Percentiles rank a stretch among this genome's conserved stretches.
Evolutionary conservation across 1,284 basidiomycete genomes (phyloP).

Genomic region (Vanrija pseudolonga): DNA sequence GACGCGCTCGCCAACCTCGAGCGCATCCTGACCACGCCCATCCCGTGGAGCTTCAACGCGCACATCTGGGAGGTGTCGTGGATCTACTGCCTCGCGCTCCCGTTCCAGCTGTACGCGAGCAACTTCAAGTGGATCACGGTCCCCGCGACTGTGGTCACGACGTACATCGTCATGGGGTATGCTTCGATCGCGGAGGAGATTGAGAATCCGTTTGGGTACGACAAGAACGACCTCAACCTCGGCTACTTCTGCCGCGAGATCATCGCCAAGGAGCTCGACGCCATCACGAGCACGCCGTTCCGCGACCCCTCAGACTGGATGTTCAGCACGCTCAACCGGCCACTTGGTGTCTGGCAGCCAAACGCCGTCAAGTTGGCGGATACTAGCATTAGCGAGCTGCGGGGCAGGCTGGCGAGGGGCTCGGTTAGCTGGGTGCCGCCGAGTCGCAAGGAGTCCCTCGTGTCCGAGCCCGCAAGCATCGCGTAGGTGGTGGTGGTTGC

Average conservation of each 20-base stretch:
- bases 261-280: conserved; percentile 46
- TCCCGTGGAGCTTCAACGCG: conserved; percentile 66
- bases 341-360: conserved; percentile 14
- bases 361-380: conserved; percentile 4
- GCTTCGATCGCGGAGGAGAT: conserved; percentile 38
- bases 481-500: background rate
- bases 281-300: conserved; percentile 39
- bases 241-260: conserved; percentile 45
- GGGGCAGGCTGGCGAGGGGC: conserved; percentile 1
- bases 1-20: conserved; percentile 68
- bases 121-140: conserved; percentile 63
- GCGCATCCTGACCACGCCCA: conserved; percentile 71
- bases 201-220: conserved; percentile 49
- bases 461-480: background rate
- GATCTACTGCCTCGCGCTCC: conserved; percentile 51
- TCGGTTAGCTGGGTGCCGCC: no score
- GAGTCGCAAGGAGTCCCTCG: background rate
- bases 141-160: conserved; percentile 51
- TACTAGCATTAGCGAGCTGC: conserved; percentile 3
- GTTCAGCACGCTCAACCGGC: conserved; percentile 26
- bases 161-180: conserved; percentile 49
- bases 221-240: conserved; percentile 42
- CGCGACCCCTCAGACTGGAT: conserved; percentile 35
- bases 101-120: conserved; percentile 63
- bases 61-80: conserved; percentile 46